Evolutionary conservation across 1,139 yeast genomes (phyloP).

Genomic region (Blastobotrys illinoisensis): DNA sequence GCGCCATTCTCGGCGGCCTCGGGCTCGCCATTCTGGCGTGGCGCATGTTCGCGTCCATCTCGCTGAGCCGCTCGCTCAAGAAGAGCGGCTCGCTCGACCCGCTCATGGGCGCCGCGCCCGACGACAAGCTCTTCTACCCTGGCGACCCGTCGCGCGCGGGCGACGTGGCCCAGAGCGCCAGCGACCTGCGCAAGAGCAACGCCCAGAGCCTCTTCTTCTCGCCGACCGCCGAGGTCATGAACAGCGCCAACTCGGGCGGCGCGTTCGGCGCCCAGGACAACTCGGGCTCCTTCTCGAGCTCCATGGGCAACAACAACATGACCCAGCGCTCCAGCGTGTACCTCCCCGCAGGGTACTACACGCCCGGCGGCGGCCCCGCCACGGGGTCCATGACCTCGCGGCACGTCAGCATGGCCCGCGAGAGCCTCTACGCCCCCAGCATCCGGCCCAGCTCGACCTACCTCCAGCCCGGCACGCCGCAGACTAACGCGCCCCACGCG

Average conservation of each 20-base stretch:
- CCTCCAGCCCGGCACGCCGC: neutral
- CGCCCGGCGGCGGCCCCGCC: conserved; percentile 15
- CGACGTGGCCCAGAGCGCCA: conserved; percentile 1
- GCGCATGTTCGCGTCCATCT: conserved; percentile 24
- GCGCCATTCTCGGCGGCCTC: conserved; percentile 57
- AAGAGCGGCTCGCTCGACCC: conserved; percentile 15
- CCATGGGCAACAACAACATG: conserved; percentile 10
- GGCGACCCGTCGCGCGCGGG: conserved; percentile 16
- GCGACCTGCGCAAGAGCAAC: conserved; percentile 1
- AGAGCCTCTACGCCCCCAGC: conserved; percentile 11
- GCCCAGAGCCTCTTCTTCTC: conserved; percentile 52
- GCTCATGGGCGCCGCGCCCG: conserved; percentile 12
- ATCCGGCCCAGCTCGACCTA: conserved; percentile 7
- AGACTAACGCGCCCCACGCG: neutral
- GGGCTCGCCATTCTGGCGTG: conserved; percentile 41
- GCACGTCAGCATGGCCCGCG: conserved; percentile 19
- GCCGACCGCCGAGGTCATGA: conserved; percentile 74
- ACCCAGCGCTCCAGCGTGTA: conserved; percentile 28
- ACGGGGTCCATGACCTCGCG: conserved; percentile 23
- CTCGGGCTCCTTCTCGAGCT: conserved; percentile 5
- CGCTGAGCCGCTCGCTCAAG: conserved; percentile 22
- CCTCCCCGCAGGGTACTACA: conserved; percentile 37
- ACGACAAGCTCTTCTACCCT: conserved; percentile 18
- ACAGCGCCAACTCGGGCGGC: conserved; percentile 27
- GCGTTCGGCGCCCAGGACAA: conserved; percentile 13